Percentiles rank a stretch among this genome's conserved stretches.
These are phyloP conservation scores for Curvularia sp. DNA, from an alignment of 2,329 filamentous ascomycete species.

Conservation along the genomic window DNA sequence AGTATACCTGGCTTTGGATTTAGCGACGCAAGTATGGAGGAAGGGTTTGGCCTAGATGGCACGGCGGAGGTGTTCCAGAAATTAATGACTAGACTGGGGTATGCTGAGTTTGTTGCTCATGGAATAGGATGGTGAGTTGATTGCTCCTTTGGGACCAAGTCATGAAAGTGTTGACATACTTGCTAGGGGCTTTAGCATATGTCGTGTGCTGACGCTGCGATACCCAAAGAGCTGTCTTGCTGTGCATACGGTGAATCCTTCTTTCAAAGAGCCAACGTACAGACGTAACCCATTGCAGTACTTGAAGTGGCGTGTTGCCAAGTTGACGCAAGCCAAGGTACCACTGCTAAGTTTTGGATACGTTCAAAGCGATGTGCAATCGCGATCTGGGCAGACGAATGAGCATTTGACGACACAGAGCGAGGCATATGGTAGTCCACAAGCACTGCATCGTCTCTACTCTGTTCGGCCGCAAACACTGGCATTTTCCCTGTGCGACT, in stretches of 20 bases:
- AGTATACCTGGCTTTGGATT: conserved; percentile 72
- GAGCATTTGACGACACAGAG: background rate
- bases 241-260: conserved; percentile 66
- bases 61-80: conserved; percentile 64
- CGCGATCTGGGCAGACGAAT: background rate
- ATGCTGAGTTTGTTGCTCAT: conserved; percentile 64
- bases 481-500: conserved; percentile 50
- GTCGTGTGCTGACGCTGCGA: conserved; percentile 56
- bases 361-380: conserved; percentile 57
- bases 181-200: conserved; percentile 53
- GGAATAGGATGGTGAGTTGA: conserved; percentile 58
- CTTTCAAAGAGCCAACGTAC: conserved; percentile 59
- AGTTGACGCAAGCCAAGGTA: conserved; percentile 49
- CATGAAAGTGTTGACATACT: background rate
- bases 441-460: conserved; percentile 35
- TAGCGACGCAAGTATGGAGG: conserved; percentile 65
- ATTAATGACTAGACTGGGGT: conserved; percentile 68
- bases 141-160: background rate
- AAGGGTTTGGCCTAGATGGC: conserved; percentile 58
- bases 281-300: conserved; percentile 57
- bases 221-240: conserved; percentile 63
- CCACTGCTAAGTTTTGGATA: conserved; percentile 64
- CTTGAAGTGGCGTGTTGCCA: conserved; percentile 63
- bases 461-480: conserved; percentile 47
- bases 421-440: conserved; percentile 4